Base-by-base conservation (phyloP, 2,329 filamentous ascomycete genomes). In the Cladophialophora immunda region DNA sequence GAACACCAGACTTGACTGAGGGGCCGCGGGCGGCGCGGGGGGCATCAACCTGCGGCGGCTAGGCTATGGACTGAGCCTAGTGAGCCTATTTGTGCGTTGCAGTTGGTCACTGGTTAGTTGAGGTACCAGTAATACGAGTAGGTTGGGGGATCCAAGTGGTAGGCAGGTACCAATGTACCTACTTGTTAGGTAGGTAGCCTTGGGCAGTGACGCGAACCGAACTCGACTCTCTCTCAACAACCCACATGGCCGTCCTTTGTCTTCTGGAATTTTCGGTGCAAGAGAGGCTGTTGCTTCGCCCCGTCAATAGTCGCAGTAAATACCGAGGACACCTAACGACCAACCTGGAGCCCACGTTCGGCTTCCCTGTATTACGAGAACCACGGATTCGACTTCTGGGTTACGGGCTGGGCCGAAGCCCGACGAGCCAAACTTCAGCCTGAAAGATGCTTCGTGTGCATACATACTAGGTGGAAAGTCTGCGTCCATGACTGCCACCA, bases 391-490 rank as follows among this genome's bases (percentile, higher is more conserved):
- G 17, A 50, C 25, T 15, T 25, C 45, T 25, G 19, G 45, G 45
- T 50, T 50, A 29, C 58, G 58, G 58, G 58, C 19, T 61, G 58
- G 58, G 34, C 58, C 58, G 58, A 52, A 50, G 30, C 53, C 52
- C 61, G 36, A 32, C 7, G 50, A 47, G 29, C 36, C 52, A 47
- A 56, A 55, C 55, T 34, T 56, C 52, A 62, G 59, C 59, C 59
- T 55, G 32, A 56, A 58, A 30, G 32, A n/a, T 19, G 27, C 34
- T 55, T 55, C 59, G 32, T 32, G 54, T 17, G 13, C 54, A 22
- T 1, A 30, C 5, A 27, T 27, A n/a, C n/a, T n/a, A 61, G 29
- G 58, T 29, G 19, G 38, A 41, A 52, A 53, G 34, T n/a, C 15
- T 19, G 19, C 11, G 29, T 53, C 38, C 34, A 11, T 8, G 29